A percentile compares a stretch with the other conserved stretches of the same genome.
These are phyloP conservation scores for Alternaria arborescens DNA, from an alignment of 2,329 filamentous ascomycete species.

Conservation along the genomic window DNA sequence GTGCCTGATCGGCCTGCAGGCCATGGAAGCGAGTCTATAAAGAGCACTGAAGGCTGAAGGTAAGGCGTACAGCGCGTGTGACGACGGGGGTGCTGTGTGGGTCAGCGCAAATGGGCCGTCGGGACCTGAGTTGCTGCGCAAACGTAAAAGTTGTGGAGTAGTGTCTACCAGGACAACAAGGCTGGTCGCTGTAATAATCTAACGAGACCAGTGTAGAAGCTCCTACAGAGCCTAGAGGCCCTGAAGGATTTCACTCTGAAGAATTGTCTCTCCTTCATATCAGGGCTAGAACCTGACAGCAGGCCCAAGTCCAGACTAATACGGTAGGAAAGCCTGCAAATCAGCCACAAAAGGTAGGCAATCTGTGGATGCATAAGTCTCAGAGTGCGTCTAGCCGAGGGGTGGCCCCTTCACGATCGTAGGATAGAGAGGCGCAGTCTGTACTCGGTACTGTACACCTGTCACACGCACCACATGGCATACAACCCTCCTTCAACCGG, in stretches of 20 bases:
- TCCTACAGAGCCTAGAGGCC: background rate
- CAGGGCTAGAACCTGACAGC: background rate
- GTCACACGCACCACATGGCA: background rate
- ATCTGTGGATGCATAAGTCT: background rate
- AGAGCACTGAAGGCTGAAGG: slow-evolving; percentile 1
- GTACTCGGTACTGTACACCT: background rate
- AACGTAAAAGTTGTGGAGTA: background rate
- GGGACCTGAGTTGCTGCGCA: slow-evolving; percentile 5
- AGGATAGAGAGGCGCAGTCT: slow-evolving; percentile 5
- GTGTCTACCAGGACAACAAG: background rate
- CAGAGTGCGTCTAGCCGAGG: background rate
- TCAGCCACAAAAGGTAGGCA: slow-evolving; percentile 1
- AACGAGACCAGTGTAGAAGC: slow-evolving; percentile 2
- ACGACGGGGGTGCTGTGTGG: slow-evolving; percentile 4
- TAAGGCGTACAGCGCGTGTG: slow-evolving; percentile 6
- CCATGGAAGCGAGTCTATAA: slow-evolving; percentile 8
- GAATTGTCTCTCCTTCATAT: background rate
- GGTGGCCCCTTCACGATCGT: background rate
- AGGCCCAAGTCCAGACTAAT: background rate
- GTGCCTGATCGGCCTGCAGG: slow-evolving; percentile 5
- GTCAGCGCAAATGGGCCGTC: slow-evolving; percentile 1
- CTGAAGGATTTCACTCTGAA: background rate
- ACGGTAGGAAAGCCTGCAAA: background rate
- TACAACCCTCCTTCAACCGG: background rate
- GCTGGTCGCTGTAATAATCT: background rate